Evolutionary conservation across 2,329 filamentous ascomycete species (phyloP).

Genomic region (Cercospora nicotianae): DNA sequence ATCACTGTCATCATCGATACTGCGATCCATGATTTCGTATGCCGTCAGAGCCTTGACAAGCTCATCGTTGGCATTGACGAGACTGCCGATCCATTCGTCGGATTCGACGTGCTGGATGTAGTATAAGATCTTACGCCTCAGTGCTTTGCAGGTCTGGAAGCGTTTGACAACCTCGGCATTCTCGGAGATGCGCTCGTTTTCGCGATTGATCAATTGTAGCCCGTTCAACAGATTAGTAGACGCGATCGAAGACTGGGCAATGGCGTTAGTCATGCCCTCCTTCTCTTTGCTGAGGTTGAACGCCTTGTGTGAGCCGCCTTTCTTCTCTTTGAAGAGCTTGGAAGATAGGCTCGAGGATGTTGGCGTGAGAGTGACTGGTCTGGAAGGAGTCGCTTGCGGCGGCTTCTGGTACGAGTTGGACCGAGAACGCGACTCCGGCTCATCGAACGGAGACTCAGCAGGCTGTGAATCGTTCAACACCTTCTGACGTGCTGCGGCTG

Average conservation of each 20-base stretch:
- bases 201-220: conserved; percentile 86
- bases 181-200: conserved; percentile 82
- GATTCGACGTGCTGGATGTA: conserved; percentile 92
- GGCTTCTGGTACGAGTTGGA: conserved; percentile 21
- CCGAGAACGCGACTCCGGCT: conserved; percentile 19
- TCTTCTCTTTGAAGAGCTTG: conserved; percentile 39
- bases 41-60: conserved; percentile 92
- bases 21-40: conserved; percentile 88
- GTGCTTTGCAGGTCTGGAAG: conserved; percentile 83
- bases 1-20: conserved; percentile 71
- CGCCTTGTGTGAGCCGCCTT: conserved; percentile 56
- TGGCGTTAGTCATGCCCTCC: conserved; percentile 79
- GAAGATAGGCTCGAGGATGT: conserved; percentile 33
- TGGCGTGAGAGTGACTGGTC: conserved; percentile 38
- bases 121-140: conserved; percentile 79
- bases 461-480: conserved; percentile 72
- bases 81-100: conserved; percentile 85
- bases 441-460: conserved; percentile 31
- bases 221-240: conserved; percentile 88
- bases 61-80: conserved; percentile 93
- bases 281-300: conserved; percentile 90
- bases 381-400: conserved; percentile 19
- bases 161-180: conserved; percentile 71
- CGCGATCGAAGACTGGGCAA: conserved; percentile 85
- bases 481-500: conserved; percentile 68